A percentile compares a stretch with the other conserved stretches of the same genome.
phyloP scores from a whole-genome alignment of 495 filamentous ascomycete species.

The Hypoxylon lienhwacheense region DNA sequence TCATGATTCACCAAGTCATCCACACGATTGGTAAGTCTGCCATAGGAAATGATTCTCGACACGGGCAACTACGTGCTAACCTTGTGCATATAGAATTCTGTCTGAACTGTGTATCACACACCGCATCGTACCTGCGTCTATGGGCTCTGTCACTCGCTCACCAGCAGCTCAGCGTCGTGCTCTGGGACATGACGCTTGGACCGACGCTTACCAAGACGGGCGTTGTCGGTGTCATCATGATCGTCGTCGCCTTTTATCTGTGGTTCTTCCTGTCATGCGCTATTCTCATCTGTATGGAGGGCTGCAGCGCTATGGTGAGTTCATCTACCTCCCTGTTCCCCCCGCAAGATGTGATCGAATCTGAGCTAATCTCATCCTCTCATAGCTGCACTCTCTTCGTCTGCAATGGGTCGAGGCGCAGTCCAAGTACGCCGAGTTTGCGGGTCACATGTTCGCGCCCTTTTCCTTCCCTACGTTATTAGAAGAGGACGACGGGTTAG shows the following conservation, averaged over 20 bases:
- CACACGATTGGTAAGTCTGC: slow-evolving; percentile 86
- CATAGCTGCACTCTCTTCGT: slow-evolving; percentile 84
- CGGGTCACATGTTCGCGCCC: slow-evolving; percentile 85
- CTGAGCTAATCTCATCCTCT: neutral
- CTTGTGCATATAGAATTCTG: slow-evolving; percentile 77
- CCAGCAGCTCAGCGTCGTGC: slow-evolving; percentile 93
- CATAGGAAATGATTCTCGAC: neutral
- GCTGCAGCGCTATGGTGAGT: slow-evolving; percentile 54
- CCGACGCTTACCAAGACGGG: slow-evolving; percentile 69
- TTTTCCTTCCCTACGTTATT: slow-evolving; percentile 88
- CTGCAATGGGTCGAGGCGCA: slow-evolving; percentile 99
- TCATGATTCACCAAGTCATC: slow-evolving; percentile 99
- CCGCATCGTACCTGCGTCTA: slow-evolving; percentile 95
- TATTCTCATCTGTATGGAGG: slow-evolving; percentile 65
- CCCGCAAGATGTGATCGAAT: neutral
- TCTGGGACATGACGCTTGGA: slow-evolving; percentile 94
- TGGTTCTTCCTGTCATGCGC: slow-evolving; percentile 86
- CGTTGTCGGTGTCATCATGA: slow-evolving; percentile 71
- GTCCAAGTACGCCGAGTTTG: slow-evolving; percentile 98
- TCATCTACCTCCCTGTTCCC: slow-evolving; percentile 22
- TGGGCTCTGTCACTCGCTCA: slow-evolving; percentile 98
- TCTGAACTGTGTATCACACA: slow-evolving; percentile 98
- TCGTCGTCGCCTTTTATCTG: slow-evolving; percentile 75
- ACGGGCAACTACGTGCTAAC: slow-evolving; percentile 14
- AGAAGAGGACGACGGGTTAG: slow-evolving; percentile 73